Evolutionary conservation across 2,329 filamentous ascomycete species (phyloP).

Genomic region (Colletotrichum theobromicola): DNA sequence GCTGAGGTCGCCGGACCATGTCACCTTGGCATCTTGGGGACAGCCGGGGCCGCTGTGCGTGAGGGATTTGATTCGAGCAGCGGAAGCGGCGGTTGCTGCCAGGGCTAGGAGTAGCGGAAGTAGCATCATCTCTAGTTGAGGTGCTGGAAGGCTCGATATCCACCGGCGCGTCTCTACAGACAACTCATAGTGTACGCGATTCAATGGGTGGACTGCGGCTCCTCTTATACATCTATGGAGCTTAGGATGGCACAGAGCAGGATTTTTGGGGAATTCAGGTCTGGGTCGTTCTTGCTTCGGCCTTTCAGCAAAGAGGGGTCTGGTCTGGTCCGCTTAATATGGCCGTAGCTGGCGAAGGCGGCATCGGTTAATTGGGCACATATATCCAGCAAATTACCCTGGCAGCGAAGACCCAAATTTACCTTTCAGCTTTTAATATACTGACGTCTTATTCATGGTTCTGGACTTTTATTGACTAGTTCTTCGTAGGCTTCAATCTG

Average conservation of each 20-base stretch:
- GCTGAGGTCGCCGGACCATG: slow-evolving; percentile 21
- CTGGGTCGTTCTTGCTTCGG: background rate
- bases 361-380: background rate
- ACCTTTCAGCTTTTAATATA: background rate
- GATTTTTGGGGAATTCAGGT: background rate
- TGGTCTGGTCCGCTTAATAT: background rate
- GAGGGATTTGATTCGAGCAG: background rate
- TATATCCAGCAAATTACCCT: background rate
- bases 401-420: background rate
- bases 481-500: background rate
- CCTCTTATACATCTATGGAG: background rate
- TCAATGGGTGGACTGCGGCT: background rate
- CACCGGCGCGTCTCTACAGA: background rate
- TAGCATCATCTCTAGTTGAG: background rate
- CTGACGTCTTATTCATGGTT: background rate
- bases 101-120: background rate
- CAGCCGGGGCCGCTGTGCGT: slow-evolving; percentile 13
- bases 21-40: slow-evolving; percentile 4
- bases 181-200: background rate
- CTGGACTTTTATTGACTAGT: background rate
- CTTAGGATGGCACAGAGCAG: background rate
- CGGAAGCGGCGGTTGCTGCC: background rate
- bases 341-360: background rate
- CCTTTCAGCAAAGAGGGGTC: background rate
- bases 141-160: background rate